phyloP scores from a whole-genome alignment of 371 early-diverging fungal genomes.

The Chytridium lagenaria region DNA sequence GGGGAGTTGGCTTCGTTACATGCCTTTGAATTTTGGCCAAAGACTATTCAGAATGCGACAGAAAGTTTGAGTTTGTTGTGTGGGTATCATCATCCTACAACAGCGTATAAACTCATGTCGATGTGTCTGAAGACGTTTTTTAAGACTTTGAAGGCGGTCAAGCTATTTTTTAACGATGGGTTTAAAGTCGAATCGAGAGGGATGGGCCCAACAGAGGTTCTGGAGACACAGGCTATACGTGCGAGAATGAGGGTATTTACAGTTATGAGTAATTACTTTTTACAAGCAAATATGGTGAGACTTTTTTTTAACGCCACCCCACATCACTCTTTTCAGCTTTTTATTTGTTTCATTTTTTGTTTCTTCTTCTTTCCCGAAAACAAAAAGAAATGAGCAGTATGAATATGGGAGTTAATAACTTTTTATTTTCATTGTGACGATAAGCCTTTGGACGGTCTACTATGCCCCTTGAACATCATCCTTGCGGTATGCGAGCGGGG shows the following conservation, averaged over 20 bases:
- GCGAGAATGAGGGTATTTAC: slow-evolving; percentile 1
- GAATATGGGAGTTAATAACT: neutral
- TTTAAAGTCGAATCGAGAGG: neutral
- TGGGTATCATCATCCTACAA: neutral
- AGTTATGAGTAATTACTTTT: slow-evolving; percentile 7
- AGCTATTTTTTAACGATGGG: neutral
- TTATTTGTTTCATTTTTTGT: no score
- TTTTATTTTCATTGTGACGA: neutral
- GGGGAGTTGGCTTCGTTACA: neutral
- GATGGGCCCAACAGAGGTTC: neutral
- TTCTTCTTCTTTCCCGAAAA: no score
- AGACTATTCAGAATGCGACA: neutral
- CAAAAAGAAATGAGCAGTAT: no score
- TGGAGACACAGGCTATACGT: neutral
- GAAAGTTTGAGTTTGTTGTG: neutral
- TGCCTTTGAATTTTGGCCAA: slow-evolving; percentile 8
- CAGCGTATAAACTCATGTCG: neutral
- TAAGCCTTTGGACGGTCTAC: slow-evolving; percentile 9
- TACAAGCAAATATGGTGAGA: slow-evolving; percentile 3
- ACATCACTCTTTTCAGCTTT: no score
- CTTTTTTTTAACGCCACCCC: no score
- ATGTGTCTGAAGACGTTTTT: neutral
- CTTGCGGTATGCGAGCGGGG: slow-evolving; percentile 7
- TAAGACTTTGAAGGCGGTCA: slow-evolving; percentile 12
- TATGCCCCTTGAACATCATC: slow-evolving; percentile 7